phyloP scores from a whole-genome alignment of 2,329 filamentous ascomycete genomes.

The Fusarium illudens region DNA sequence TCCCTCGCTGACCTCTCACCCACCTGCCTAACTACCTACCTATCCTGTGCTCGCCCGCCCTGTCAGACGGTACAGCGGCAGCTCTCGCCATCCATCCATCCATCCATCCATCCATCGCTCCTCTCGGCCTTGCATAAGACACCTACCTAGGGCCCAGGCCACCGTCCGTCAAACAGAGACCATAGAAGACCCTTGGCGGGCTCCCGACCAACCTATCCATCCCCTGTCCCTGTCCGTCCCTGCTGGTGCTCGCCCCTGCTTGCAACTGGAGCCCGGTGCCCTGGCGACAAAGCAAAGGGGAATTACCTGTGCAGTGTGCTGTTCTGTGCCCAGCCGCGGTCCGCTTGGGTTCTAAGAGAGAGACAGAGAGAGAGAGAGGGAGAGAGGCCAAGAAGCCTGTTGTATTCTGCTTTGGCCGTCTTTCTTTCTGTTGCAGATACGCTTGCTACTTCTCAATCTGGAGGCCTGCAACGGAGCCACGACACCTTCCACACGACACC shows the following conservation, averaged over 20 bases:
- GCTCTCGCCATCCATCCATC: slow-evolving; percentile 6
- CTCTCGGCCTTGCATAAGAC: neutral
- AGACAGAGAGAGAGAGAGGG: slow-evolving; percentile 9
- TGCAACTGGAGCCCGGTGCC: slow-evolving; percentile 35
- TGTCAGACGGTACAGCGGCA: slow-evolving; percentile 10
- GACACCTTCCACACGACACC: slow-evolving; percentile 33
- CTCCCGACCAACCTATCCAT: slow-evolving; percentile 29
- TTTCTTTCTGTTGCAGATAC: slow-evolving; percentile 20
- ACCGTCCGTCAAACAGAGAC: slow-evolving; percentile 19
- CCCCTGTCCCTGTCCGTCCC: slow-evolving; percentile 22
- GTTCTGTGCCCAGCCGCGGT: slow-evolving; percentile 23
- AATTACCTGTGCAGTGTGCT: slow-evolving; percentile 14
- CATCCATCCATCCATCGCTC: slow-evolving; percentile 7
- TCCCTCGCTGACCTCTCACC: slow-evolving; percentile 5
- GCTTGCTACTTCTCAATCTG: slow-evolving; percentile 26
- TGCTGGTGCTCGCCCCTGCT: slow-evolving; percentile 32
- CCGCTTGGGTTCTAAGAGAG: slow-evolving; percentile 8
- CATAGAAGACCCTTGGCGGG: slow-evolving; percentile 31
- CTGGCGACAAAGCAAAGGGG: slow-evolving; percentile 39
- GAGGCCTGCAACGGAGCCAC: slow-evolving; percentile 26
- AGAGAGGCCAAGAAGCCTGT: slow-evolving; percentile 13
- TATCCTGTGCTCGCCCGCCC: slow-evolving; percentile 5
- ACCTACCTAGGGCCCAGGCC: neutral
- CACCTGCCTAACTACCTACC: too few species aligned
- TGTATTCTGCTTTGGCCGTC: slow-evolving; percentile 23